Percentiles rank a stretch among this genome's conserved stretches.
Conservation (phyloP, 352 stramenopile genomes). For the Phytophthora litchii region DNA sequence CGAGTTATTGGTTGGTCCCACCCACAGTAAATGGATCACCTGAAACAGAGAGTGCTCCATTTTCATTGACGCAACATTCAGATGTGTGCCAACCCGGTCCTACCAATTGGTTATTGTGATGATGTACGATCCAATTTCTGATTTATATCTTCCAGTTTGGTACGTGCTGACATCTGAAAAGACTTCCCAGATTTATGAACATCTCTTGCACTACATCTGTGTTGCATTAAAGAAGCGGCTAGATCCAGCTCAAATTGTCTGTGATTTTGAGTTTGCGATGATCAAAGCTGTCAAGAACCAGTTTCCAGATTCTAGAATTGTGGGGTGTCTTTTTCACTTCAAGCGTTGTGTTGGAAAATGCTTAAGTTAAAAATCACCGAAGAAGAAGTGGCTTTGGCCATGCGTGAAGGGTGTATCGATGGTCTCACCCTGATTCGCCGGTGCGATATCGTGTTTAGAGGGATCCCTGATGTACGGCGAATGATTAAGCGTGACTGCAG, state of each 20-base stretch:
- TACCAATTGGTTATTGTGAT: conserved; percentile 18
- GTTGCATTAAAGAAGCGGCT: conserved; percentile 3
- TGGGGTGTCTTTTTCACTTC: conserved; percentile 15
- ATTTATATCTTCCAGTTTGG: conserved; percentile 7
- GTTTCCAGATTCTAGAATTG: conserved; percentile 14
- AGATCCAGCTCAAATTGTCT: background rate
- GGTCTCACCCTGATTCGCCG: conserved; percentile 3
- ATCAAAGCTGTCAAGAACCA: no score
- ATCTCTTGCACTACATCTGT: background rate
- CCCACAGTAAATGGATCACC: conserved; percentile 1
- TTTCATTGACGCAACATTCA: conserved; percentile 9
- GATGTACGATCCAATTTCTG: conserved; percentile 12
- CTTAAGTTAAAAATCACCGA: conserved; percentile 13
- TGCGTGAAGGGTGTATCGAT: conserved; percentile 5
- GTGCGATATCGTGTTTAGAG: background rate
- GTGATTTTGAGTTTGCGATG: conserved; percentile 14
- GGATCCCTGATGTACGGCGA: no score
- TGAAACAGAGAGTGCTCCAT: conserved; percentile 10
- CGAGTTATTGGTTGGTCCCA: conserved; percentile 2
- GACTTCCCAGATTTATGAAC: conserved; percentile 5
- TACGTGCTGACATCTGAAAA: conserved; percentile 8
- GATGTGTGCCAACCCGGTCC: conserved; percentile 7
- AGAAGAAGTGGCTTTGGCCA: background rate
- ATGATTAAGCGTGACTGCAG: no score
- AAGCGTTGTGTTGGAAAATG: conserved; percentile 11